Evolutionary conservation across 1,284 basidiomycete genomes (phyloP).

Genomic region (Pseudozyma sp.): DNA sequence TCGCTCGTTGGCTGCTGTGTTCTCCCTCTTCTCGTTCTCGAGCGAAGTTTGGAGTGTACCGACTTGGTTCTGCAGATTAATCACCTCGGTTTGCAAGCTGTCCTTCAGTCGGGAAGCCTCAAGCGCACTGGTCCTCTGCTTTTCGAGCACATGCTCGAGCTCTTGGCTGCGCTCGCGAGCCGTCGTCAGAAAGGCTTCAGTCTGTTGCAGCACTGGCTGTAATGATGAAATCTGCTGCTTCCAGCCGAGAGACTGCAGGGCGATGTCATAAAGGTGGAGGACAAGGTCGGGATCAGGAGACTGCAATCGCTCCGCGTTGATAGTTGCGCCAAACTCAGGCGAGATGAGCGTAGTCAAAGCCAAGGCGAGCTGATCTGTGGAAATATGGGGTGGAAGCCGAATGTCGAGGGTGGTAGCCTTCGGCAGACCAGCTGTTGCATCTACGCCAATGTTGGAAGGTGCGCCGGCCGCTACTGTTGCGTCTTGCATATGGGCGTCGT

Average conservation of each 20-base stretch:
- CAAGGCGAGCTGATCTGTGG: constrained; percentile 27
- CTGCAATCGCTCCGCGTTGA: constrained; percentile 29
- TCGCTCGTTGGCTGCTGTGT: constrained; percentile 36
- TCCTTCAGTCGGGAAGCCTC: constrained; percentile 35
- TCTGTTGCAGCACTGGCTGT: constrained; percentile 12
- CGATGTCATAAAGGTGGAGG: constrained; percentile 41
- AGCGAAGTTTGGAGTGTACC: constrained; percentile 35
- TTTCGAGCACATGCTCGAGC: constrained; percentile 31
- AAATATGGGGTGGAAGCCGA: constrained; percentile 27
- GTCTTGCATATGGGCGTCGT: constrained; percentile 23
- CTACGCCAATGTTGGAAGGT: not conserved
- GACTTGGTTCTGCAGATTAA: constrained; percentile 43
- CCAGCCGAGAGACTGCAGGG: constrained; percentile 22
- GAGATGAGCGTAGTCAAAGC: constrained; percentile 28
- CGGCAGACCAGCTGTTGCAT: not conserved
- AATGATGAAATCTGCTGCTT: constrained; percentile 17
- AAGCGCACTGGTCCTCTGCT: constrained; percentile 9
- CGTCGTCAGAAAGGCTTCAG: constrained; percentile 2
- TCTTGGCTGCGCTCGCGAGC: constrained; percentile 15
- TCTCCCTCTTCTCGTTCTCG: constrained; percentile 41
- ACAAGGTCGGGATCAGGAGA: constrained; percentile 40
- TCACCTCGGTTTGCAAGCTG: constrained; percentile 37
- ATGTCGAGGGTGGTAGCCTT: constrained; percentile 15
- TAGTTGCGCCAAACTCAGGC: constrained; percentile 8
- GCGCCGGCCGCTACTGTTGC: constrained; percentile 3